Evolutionary conservation across 768 basidiomycete species (phyloP).

Genomic region (Tricholoma furcatifolium): DNA sequence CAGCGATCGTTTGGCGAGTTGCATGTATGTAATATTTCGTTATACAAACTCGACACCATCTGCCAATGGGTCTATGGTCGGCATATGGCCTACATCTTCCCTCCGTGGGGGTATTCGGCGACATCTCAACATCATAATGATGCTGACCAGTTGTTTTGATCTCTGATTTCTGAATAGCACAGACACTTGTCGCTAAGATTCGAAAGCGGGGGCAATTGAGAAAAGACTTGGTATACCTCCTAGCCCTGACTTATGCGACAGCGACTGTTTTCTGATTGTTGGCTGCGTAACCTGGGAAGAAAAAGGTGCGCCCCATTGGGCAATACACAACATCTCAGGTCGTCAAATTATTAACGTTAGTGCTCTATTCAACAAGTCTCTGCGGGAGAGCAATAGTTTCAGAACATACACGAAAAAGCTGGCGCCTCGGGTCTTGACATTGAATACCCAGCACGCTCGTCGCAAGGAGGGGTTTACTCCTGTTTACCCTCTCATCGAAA

Average conservation of each 20-base stretch:
- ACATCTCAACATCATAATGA: not conserved
- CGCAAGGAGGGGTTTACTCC: not conserved
- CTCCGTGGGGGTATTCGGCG: not conserved
- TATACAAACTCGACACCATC: not conserved
- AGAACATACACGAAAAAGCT: too few species aligned
- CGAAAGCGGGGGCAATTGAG: not conserved
- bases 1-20: not conserved
- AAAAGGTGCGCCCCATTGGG: conserved; percentile 6
- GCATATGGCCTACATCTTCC: not conserved
- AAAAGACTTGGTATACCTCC: not conserved
- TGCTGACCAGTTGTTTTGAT: too few species aligned
- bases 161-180: too few species aligned
- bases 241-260: not conserved
- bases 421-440: not conserved
- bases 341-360: too few species aligned
- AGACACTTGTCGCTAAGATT: too few species aligned
- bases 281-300: not conserved
- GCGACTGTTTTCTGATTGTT: not conserved
- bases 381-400: too few species aligned
- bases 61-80: not conserved
- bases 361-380: too few species aligned
- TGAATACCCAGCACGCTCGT: conserved; percentile 1
- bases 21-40: not conserved
- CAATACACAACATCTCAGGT: not conserved
- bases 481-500: too few species aligned